Evolutionary conservation across 495 filamentous ascomycete genomes (phyloP).

Genomic region (Staphylotrichum longicolle): DNA sequence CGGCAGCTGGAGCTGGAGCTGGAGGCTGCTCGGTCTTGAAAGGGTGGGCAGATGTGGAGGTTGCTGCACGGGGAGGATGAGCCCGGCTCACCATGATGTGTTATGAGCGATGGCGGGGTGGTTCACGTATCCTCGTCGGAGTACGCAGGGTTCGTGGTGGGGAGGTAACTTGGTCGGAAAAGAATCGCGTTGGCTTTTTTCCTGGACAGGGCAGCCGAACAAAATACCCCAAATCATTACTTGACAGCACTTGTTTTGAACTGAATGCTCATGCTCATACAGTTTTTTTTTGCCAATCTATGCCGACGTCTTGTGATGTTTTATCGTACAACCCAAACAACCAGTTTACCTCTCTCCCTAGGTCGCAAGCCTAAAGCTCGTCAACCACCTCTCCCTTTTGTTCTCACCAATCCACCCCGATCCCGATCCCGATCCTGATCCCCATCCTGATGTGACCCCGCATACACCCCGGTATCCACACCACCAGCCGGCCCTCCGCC

Average conservation of each 20-base stretch:
- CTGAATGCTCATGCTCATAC: too few relatives aligned
- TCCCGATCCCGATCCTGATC: neutral
- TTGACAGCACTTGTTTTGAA: too few relatives aligned
- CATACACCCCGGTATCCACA: slow-evolving; percentile 58
- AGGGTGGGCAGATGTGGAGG: neutral
- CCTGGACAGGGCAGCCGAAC: slow-evolving; percentile 16
- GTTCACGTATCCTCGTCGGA: neutral
- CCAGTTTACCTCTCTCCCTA: too few relatives aligned
- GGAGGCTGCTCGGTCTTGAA: slow-evolving; percentile 51
- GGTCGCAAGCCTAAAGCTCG: too few relatives aligned
- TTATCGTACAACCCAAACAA: too few relatives aligned
- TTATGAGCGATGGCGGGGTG: slow-evolving; percentile 13
- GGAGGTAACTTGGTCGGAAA: slow-evolving; percentile 5
- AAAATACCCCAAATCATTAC: slow-evolving; percentile 12
- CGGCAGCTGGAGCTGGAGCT: slow-evolving; percentile 67
- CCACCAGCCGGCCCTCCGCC: slow-evolving; percentile 82
- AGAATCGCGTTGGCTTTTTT: slow-evolving; percentile 7
- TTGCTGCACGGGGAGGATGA: neutral
- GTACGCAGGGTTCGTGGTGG: neutral
- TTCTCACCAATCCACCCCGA: neutral
- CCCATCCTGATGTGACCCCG: neutral
- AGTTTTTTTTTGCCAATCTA: too few relatives aligned
- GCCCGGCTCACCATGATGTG: slow-evolving; percentile 8
- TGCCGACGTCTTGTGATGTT: too few relatives aligned
- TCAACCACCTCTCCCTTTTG: neutral